A percentile compares a stretch with the other conserved stretches of the same genome.
These are phyloP conservation scores for Arctium minus DNA, from an alignment of 129 eudicot species.

Conservation along the genomic window DNA sequence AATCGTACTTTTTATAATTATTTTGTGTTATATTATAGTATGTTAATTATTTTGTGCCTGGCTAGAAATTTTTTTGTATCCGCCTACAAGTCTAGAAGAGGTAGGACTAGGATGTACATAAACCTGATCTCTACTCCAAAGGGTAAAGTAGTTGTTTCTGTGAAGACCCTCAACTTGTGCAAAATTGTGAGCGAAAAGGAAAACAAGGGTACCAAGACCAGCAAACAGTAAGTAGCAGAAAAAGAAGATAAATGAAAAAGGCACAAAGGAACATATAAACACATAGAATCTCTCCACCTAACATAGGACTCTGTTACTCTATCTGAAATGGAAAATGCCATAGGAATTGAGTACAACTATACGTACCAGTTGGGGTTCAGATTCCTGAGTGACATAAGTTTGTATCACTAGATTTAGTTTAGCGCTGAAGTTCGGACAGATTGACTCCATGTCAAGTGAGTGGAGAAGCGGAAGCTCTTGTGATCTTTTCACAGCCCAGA, in stretches of 20 bases:
- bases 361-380: constrained; percentile 71
- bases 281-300: background rate
- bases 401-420: constrained; percentile 66
- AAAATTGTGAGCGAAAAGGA: background rate
- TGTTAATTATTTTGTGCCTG: no score
- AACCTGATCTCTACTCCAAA: background rate
- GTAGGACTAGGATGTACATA: background rate
- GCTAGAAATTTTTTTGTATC: no score
- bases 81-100: background rate
- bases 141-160: background rate
- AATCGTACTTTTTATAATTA: no score
- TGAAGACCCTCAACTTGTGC: background rate
- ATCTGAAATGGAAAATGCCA: background rate
- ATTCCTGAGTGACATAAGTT: constrained; percentile 76
- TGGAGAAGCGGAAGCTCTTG: constrained; percentile 75
- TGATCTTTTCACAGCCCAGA: constrained; percentile 80
- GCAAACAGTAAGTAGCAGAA: background rate
- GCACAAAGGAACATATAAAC: background rate
- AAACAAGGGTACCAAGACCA: no score
- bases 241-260: no score
- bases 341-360: background rate
- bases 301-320: background rate
- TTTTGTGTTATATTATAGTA: no score
- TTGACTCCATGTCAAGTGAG: constrained; percentile 50
- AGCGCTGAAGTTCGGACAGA: constrained; percentile 52